Base-by-base conservation (phyloP, 2,329 filamentous ascomycete genomes). In the Epichloe bromicola region DNA sequence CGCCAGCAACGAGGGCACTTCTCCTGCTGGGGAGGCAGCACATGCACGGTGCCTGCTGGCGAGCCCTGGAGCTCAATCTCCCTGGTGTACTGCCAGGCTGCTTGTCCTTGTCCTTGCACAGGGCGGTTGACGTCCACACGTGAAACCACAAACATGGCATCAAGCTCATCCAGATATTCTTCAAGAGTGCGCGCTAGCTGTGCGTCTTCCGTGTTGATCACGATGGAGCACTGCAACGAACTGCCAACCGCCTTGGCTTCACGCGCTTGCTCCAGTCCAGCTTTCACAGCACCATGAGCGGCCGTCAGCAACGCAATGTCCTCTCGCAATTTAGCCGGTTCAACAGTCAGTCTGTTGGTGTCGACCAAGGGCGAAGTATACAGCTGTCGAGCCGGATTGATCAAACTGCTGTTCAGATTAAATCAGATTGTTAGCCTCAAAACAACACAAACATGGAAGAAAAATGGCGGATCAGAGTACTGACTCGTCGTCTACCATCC, bases 1-100 rank as follows among this genome's bases (percentile, higher is more conserved):
- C 85, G 80, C 93, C 93, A 98, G 69, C 93, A 98, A 48, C 93
- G 75, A 1, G 79, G 75, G 64, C 93, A 98, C 66, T 97, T 98
- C 45, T 74, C 68, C 12, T 73, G 60, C 57, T 59, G 64, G 1
- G 78, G 78, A 52, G 78, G 74, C 48, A 74, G 57, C 20, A 75
- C 72, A 56, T 69, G 66, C 20, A 72, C 73, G 33, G 58, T 67
- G 36, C 68, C 69, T 52, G 57, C 58, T 17, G 48, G 38, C 5
- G 53, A 50, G 26, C 63, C 70, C 39, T 62, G 60, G 2, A 72
- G 64, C 55, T 72, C 71, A 49, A 78, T 71, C 10, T 65, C 62
- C 48, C 67, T 68, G 5, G 56, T 60, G 56, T 70, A 76, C 45
- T 55, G 60, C 74, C 73, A 77, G 6, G 58, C 63, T 1, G 59